These are phyloP conservation scores for Acidomyces sp. DNA, from an alignment of 495 filamentous ascomycete species.

Conservation along the genomic window DNA sequence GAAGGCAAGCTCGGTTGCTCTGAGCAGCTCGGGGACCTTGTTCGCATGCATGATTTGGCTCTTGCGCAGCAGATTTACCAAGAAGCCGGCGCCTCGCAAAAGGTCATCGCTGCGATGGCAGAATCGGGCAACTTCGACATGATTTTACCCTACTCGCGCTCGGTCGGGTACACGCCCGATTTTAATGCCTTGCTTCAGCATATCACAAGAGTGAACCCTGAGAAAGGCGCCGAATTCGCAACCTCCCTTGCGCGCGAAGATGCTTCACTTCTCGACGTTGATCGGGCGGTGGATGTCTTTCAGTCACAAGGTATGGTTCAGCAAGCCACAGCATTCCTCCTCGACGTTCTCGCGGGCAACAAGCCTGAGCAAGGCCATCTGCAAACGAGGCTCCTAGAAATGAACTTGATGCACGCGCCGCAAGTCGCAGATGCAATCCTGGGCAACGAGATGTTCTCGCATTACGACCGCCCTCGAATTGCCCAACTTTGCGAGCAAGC, in stretches of 20 bases:
- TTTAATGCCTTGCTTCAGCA: constrained; percentile 82
- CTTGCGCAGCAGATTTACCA: constrained; percentile 79
- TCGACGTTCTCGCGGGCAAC: constrained; percentile 89
- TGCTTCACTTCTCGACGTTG: constrained; percentile 78
- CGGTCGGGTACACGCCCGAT: constrained; percentile 76
- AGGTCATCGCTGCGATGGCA: constrained; percentile 86
- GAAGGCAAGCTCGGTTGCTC: constrained; percentile 93
- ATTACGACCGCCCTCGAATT: constrained; percentile 84
- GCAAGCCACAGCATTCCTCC: constrained; percentile 89
- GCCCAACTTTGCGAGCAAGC: constrained; percentile 85
- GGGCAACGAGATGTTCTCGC: constrained; percentile 91
- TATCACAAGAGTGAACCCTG: constrained; percentile 69
- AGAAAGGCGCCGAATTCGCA: constrained; percentile 91
- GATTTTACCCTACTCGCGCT: constrained; percentile 79
- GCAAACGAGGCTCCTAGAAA: constrained; percentile 90
- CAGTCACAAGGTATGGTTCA: constrained; percentile 94
- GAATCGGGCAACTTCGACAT: constrained; percentile 94
- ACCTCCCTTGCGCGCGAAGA: constrained; percentile 71
- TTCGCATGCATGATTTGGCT: constrained; percentile 74
- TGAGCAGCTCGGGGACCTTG: constrained; percentile 88
- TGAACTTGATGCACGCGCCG: constrained; percentile 92
- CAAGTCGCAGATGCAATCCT: constrained; percentile 97
- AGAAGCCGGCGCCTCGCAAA: constrained; percentile 72
- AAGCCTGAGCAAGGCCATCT: constrained; percentile 84
- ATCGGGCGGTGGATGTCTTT: constrained; percentile 94